Conservation (phyloP, 2,329 filamentous ascomycete species). For the Rhinocladiella mackenziei region DNA sequence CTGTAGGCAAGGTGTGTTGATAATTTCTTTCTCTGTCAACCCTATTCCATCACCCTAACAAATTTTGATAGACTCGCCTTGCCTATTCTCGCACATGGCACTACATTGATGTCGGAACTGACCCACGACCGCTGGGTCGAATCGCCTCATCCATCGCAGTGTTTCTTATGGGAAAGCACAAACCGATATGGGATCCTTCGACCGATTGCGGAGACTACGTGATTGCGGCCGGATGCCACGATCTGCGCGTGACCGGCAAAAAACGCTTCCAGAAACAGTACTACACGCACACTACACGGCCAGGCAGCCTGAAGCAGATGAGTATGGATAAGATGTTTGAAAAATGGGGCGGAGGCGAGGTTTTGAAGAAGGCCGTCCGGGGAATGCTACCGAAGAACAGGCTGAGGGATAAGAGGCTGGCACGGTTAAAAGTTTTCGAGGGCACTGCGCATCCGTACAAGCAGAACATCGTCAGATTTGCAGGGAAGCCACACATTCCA, state of each 20-base stretch:
- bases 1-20: slow-evolving; percentile 42
- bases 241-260: slow-evolving; percentile 82
- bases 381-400: slow-evolving; percentile 99
- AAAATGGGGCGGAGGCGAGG: slow-evolving; percentile 89
- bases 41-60: too few species aligned
- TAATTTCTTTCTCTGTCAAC: background rate
- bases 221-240: slow-evolving; percentile 82
- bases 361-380: slow-evolving; percentile 83
- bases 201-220: slow-evolving; percentile 99
- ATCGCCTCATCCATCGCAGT: slow-evolving; percentile 46
- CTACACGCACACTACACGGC: slow-evolving; percentile 88
- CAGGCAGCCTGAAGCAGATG: slow-evolving; percentile 79
- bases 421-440: slow-evolving; percentile 91
- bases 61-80: slow-evolving; percentile 68
- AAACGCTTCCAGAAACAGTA: slow-evolving; percentile 94
- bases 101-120: slow-evolving; percentile 68
- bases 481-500: slow-evolving; percentile 44
- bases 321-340: slow-evolving; percentile 93
- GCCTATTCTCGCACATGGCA: slow-evolving; percentile 98
- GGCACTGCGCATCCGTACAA: slow-evolving; percentile 88
- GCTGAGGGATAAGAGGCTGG: slow-evolving; percentile 79
- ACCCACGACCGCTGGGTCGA: slow-evolving; percentile 41
- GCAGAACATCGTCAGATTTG: slow-evolving; percentile 74
- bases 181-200: slow-evolving; percentile 94
- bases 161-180: slow-evolving; percentile 85